These are phyloP conservation scores for Bisporella sp. DNA, from an alignment of 2,329 filamentous ascomycete genomes.

Conservation along the genomic window DNA sequence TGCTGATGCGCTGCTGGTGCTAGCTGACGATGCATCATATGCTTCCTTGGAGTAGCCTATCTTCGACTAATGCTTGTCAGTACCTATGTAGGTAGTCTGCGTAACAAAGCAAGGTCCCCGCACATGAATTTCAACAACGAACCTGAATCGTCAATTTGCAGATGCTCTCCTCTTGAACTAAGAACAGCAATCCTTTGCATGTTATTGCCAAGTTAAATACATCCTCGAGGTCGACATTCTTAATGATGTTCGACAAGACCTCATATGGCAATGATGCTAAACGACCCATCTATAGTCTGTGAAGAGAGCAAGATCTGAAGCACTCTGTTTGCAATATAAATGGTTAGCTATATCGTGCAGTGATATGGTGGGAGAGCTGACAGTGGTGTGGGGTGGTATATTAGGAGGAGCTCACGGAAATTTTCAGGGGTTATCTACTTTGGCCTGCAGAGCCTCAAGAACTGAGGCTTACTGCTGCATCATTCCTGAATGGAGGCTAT, in stretches of 20 bases:
- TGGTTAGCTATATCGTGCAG: no score
- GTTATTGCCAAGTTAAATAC: slow-evolving; percentile 22
- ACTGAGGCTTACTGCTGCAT: no score
- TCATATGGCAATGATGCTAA: slow-evolving; percentile 25
- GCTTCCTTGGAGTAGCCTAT: slow-evolving; percentile 22
- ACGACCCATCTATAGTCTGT: slow-evolving; percentile 14
- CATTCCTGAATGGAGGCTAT: no score
- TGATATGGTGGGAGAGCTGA: no score
- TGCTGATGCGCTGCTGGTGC: slow-evolving; percentile 38
- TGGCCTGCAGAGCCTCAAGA: no score
- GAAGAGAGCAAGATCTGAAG: no score
- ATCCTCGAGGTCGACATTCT: slow-evolving; percentile 23
- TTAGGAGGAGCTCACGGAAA: no score
- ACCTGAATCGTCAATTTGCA: slow-evolving; percentile 23
- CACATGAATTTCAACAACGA: slow-evolving; percentile 1
- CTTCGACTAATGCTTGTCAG: slow-evolving; percentile 20
- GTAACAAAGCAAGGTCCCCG: not conserved
- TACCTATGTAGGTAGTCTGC: slow-evolving; percentile 3
- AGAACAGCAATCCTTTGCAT: slow-evolving; percentile 19
- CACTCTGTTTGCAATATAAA: no score
- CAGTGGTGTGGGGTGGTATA: no score
- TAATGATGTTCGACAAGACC: slow-evolving; percentile 22
- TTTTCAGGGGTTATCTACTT: no score
- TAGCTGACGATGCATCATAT: slow-evolving; percentile 8
- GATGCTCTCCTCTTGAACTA: slow-evolving; percentile 23